Conservation (phyloP, 306 rosid species). For the Carpinus viminea region DNA sequence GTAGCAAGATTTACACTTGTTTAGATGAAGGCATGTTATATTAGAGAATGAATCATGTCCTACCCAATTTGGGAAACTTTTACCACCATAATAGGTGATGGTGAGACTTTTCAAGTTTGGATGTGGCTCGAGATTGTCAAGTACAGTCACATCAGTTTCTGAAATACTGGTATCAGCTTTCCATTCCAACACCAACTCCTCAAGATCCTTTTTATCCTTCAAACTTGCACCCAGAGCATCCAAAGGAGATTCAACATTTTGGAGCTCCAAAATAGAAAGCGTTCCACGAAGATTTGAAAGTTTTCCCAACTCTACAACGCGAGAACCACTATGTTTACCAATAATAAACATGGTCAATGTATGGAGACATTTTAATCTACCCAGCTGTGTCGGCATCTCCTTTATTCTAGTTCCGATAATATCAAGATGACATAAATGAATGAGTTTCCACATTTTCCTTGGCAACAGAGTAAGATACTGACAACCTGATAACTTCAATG, state of each 20-base stretch:
- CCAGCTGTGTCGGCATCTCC: conserved; percentile 21
- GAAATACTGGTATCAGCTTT: not conserved
- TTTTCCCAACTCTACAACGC: conserved; percentile 10
- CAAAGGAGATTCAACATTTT: conserved; percentile 4
- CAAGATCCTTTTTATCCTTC: not conserved
- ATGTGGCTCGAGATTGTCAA: conserved; percentile 31
- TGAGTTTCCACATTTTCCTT: conserved; percentile 13
- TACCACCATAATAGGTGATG: conserved; percentile 7
- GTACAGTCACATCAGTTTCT: conserved; percentile 10
- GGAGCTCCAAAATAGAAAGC: conserved; percentile 14
- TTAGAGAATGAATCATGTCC: conserved; percentile 24
- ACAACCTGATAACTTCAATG: conserved; percentile 29
- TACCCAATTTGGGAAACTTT: conserved; percentile 27
- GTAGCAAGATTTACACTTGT: not conserved
- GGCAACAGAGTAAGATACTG: conserved; percentile 9
- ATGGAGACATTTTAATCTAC: conserved; percentile 26
- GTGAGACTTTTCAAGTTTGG: conserved; percentile 12
- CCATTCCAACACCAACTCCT: conserved; percentile 25
- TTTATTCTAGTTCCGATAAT: not conserved
- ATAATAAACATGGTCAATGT: conserved; percentile 24
- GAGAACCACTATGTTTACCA: not conserved
- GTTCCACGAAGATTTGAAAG: conserved; percentile 15
- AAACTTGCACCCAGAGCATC: conserved; percentile 18
- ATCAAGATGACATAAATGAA: conserved; percentile 32
- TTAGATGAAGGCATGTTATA: conserved; percentile 7